Evolutionary conservation across 2,329 filamentous ascomycete genomes (phyloP), one percentile per base, ranked within the genome.

Genomic region (Colletotrichum liaoningense): DNA sequence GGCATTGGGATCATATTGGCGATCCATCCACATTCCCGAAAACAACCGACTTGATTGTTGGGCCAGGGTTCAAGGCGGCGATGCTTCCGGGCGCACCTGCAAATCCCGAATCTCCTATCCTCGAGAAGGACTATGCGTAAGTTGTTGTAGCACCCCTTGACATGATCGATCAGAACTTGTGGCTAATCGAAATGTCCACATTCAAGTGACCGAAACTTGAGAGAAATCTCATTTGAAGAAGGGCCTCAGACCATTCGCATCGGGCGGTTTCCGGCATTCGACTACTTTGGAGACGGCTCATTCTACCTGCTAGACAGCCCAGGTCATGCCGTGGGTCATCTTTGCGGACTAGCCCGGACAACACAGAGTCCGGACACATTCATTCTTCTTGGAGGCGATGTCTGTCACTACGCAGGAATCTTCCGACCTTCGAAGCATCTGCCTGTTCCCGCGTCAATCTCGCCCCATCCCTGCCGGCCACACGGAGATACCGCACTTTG

Each of bases 281-380:
- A 86, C 77, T 84, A 82, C 73, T 86, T 86, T 69, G 82, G 80
- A 11, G 84, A 86, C 46, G 83, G 84, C 1, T 82, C 79, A 1
- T 82, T 86, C 64, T 85, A 84, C 68, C 74, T 86, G 2, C 76
- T 87, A 0, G 83, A 86, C 70, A 81, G 76, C 2, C 84, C 84
- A 0, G 84, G 84, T 1, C 84, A 86, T 72, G 79, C 82, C 3
- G 72, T 83, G 1, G 84, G 83, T 0, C 85, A 86, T 68, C 77
- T 87, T 0, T 84, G 80, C 57, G 85, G 79, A 1, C 75, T 87
- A 4, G 85, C 84, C 1, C 77, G 85, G 9, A 83, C 83, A 0
- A 83, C 80, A 0, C 64, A 67, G 0, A 64, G 68, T 26, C 77
- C 81, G 0, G 77, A 80, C 33, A 83, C 83, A 0, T 86, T 85